Percentiles rank a stretch among this genome's conserved stretches.
phyloP scores from a whole-genome alignment of 768 basidiomycete species.

The Hericium coralloides region DNA sequence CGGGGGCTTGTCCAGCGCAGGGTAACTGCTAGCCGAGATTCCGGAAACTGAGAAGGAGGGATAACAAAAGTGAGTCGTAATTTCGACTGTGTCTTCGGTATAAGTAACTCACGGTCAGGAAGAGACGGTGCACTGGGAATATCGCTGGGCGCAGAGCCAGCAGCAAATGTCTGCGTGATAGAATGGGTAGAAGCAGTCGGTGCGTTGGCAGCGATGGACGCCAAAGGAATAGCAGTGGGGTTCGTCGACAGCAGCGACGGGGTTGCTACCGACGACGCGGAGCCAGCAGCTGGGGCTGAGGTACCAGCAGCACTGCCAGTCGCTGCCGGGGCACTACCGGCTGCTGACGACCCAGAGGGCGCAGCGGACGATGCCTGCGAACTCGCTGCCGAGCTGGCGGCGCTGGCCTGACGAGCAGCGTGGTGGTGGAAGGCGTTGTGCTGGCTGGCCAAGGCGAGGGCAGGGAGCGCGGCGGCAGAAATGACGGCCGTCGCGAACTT shows the following conservation, averaged over 20 bases:
- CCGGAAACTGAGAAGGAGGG: neutral
- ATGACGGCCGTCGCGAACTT: conserved; percentile 22
- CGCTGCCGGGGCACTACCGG: conserved; percentile 6
- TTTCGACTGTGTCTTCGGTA: too few species aligned
- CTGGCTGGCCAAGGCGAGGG: conserved; percentile 32
- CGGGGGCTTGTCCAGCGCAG: conserved; percentile 53
- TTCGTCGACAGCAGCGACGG: conserved; percentile 42
- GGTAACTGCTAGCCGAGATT: conserved; percentile 36
- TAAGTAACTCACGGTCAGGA: conserved; percentile 21
- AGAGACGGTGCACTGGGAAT: conserved; percentile 25
- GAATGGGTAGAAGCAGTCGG: conserved; percentile 34
- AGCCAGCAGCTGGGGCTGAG: conserved; percentile 1
- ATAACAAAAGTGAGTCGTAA: neutral
- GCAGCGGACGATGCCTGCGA: conserved; percentile 15
- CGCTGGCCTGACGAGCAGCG: conserved; percentile 18
- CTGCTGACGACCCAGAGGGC: conserved; percentile 11
- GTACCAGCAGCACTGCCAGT: neutral
- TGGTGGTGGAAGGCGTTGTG: conserved; percentile 6
- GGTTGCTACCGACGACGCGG: conserved; percentile 22
- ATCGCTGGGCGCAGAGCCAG: conserved; percentile 37
- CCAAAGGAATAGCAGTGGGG: conserved; percentile 53
- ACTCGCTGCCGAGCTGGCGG: conserved; percentile 14
- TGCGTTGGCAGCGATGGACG: conserved; percentile 36
- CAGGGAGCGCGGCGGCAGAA: conserved; percentile 25
- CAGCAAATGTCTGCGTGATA: conserved; percentile 35